Evolutionary conservation across 805 yeast species (phyloP), one percentile per base, ranked within the genome.

Genomic region (Pichia insulana): DNA sequence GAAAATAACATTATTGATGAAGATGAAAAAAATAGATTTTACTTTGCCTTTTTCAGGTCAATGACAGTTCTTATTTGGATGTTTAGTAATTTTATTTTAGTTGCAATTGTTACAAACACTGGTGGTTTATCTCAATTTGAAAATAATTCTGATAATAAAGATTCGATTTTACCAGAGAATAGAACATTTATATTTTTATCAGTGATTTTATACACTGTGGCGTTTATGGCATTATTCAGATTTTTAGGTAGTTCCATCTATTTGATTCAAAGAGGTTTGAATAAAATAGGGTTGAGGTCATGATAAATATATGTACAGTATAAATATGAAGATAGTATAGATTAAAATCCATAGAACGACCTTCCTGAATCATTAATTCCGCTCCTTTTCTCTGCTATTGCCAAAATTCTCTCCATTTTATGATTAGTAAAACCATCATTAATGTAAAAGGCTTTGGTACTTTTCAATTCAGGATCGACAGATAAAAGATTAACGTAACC

Each of bases 151-250:
- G 32, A 47, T 43, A 61, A 57, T 41, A 59, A 59, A 33, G 48
- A 51, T 16, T 63, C 57, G 17, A 54, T 61, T n/a, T 42, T 62
- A 11, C 64, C 65, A 2, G 56, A 64, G 9, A 45, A 39, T 12
- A 71, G 81, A 60, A 70, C 86, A 1, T 71, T 76, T 32, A 65
- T 79, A 7, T 90, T 87, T 58, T 72, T 90, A 60, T 76, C 92
- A 5, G 86, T 90, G 26, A 81, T 90, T 36, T 68, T 90, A 50
- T 90, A 97, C 96, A 65, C 89, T 30, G 97, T 90, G 34, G 96
- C 96, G 4, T 84, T 80, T 22, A 74, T 87, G 70, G 96, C 97
- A 0, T 71, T 80, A 7, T 80, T 86, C 60, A 69, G 97, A 48
- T 82, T 90, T 50, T 39, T 81, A 22, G 96, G 97, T 1, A 77